Base-by-base conservation (phyloP, 75 land plant genomes). In the Picea sitchensis region DNA sequence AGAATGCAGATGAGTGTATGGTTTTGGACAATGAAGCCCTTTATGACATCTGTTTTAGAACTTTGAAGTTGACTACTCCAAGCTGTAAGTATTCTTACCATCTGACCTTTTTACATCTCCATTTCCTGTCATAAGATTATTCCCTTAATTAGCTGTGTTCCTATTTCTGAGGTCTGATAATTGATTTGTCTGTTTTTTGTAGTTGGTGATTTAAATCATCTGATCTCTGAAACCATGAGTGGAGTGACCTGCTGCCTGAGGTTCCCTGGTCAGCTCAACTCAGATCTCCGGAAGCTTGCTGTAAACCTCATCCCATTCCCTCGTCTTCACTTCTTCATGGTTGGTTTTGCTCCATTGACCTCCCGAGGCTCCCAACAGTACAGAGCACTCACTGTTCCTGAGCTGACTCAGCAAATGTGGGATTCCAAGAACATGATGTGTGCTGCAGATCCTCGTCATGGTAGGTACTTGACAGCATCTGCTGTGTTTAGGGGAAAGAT, bases 341-440 rank as follows among this genome's bases (percentile, higher is more conserved):
- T 79, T 15, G 84, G 84, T 8, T 83, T 83, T 17, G 84, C 84
- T 3, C 84, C 84, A 6, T 18, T 68, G n/a, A 87, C 88, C 14
- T 87, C 88, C 15, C 86, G 88, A 14, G 88, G 88, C 4, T 87
- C 88, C 6, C 88, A 87, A 62, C 88, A 87, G 62, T 86, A 88
- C 82, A 65, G 85, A 2, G 88, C 89, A 9, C 78, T 82, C 17
- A 82, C 87, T 17, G 87, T 85, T 21, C 84, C 87, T 5, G 85
- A 88, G 80, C 82, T 88, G 1, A 88, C 88, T 30, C 83, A 88
- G 68, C 85, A 88, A 61, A 88, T 88, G 90, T 88, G 89, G 88
- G 90, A 88, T 63, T 58, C 90, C 14, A 88, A 88, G 83, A 88
- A 88, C 88, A 88, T 87, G 87, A 87, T 87, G 89, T 85, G 89